These are phyloP conservation scores for Lupinus albus DNA, from an alignment of 306 rosid genomes.

Conservation along the genomic window DNA sequence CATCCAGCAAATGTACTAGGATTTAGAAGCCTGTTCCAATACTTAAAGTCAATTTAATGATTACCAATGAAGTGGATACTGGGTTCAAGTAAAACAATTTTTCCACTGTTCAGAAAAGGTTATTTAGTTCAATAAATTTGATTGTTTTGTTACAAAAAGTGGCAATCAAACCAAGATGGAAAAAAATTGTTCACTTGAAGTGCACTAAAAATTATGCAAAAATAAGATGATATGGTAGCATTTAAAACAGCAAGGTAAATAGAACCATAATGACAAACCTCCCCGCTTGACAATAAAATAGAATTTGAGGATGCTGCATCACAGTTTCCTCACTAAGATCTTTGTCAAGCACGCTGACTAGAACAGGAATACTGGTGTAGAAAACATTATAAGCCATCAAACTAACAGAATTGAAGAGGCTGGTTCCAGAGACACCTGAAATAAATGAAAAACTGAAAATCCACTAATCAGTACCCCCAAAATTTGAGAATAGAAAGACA, in stretches of 20 bases:
- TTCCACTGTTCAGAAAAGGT: constrained; percentile 21
- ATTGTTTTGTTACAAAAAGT: constrained; percentile 28
- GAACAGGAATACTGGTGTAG: constrained; percentile 96
- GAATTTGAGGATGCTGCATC: constrained; percentile 98
- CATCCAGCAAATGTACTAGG: constrained; percentile 99
- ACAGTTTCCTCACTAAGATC: constrained; percentile 96
- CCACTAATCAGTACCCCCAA: constrained; percentile 53
- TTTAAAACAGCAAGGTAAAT: constrained; percentile 28
- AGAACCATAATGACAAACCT: constrained; percentile 58
- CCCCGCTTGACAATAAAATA: constrained; percentile 99
- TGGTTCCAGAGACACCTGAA: constrained; percentile 98
- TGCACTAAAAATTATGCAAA: constrained; percentile 5
- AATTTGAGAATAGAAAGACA: constrained; percentile 32
- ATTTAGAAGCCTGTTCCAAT: constrained; percentile 78
- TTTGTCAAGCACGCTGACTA: constrained; percentile 93
- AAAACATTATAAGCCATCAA: constrained; percentile 99
- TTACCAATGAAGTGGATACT: constrained; percentile 7
- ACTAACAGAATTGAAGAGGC: constrained; percentile 98
- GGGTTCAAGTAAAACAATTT: constrained; percentile 28
- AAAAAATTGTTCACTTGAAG: neutral
- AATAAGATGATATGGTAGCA: constrained; percentile 7
- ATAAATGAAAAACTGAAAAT: constrained; percentile 88
- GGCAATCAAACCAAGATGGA: constrained; percentile 4
- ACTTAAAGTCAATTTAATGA: constrained; percentile 34
- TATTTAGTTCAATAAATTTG: constrained; percentile 30